phyloP scores from a whole-genome alignment of 345 rosid species.

The Syzygium oleosum region DNA sequence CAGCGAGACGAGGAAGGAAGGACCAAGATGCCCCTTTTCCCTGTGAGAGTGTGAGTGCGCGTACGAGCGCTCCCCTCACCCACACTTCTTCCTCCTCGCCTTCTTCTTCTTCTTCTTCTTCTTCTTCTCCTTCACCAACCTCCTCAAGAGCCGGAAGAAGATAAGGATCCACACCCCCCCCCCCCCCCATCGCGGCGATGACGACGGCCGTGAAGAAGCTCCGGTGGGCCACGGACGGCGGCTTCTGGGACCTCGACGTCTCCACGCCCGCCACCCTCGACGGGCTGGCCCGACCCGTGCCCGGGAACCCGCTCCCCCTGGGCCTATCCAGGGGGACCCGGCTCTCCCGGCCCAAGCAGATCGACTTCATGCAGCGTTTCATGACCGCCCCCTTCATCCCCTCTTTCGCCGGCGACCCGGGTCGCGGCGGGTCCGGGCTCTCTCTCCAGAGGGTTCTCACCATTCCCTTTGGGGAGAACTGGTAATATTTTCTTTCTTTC shows the following conservation, averaged over 20 bases:
- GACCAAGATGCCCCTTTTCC: neutral
- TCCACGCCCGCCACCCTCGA: conserved; percentile 79
- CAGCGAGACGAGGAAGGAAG: neutral
- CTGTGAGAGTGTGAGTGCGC: neutral
- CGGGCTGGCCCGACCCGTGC: conserved; percentile 57
- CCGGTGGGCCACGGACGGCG: conserved; percentile 78
- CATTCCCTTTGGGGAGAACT: conserved; percentile 48
- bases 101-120: neutral
- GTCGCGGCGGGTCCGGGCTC: conserved; percentile 15
- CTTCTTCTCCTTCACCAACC: neutral
- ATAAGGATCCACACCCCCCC: neutral
- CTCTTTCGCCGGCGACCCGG: conserved; percentile 36
- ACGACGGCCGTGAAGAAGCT: conserved; percentile 51
- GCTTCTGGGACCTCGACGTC: conserved; percentile 69
- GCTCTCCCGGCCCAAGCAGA: conserved; percentile 68
- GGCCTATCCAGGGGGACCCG: conserved; percentile 73
- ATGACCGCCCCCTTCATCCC: conserved; percentile 66
- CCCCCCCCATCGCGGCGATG: neutral
- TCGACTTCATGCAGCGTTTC: conserved; percentile 87
- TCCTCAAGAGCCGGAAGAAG: neutral
- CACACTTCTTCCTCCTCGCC: too few relatives aligned
- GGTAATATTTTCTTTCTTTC: conserved; percentile 22
- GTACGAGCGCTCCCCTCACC: too few relatives aligned
- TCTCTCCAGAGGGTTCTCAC: conserved; percentile 62
- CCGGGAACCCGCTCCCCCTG: conserved; percentile 56